Conservation (phyloP, 768 basidiomycete genomes). For the Lactarius psammicola region DNA sequence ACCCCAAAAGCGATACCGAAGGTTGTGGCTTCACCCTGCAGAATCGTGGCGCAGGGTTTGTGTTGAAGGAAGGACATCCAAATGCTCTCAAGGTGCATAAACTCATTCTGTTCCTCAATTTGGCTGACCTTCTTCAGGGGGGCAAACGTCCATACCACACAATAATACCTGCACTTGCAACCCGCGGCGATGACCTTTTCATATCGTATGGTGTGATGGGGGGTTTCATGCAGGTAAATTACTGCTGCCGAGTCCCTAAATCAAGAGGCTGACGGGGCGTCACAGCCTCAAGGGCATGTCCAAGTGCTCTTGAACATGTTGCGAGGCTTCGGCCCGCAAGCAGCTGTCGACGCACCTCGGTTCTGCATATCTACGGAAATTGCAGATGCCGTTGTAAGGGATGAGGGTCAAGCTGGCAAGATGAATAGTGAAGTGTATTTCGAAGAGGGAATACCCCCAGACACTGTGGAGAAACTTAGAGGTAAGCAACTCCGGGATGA, state of each 20-base stretch:
- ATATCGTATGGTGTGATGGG: conserved; percentile 91
- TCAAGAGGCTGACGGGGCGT: conserved; percentile 10
- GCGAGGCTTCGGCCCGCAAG: conserved; percentile 82
- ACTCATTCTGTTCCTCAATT: not conserved
- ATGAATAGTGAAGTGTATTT: conserved; percentile 83
- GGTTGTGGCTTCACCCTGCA: conserved; percentile 95
- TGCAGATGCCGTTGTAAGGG: conserved; percentile 54
- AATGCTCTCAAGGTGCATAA: conserved; percentile 69
- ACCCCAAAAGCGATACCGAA: conserved; percentile 70
- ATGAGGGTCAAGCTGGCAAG: conserved; percentile 55
- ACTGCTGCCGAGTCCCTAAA: not conserved
- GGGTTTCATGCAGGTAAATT: conserved; percentile 75
- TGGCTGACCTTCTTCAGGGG: conserved; percentile 42
- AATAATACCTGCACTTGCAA: conserved; percentile 88
- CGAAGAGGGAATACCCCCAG: conserved; percentile 73
- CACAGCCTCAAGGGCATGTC: conserved; percentile 90
- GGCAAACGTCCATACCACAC: conserved; percentile 91
- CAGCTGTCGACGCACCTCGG: conserved; percentile 89
- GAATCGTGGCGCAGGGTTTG: conserved; percentile 87
- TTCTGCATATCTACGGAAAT: conserved; percentile 92
- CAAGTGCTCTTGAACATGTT: conserved; percentile 92
- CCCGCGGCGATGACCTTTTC: conserved; percentile 77
- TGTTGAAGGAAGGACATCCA: conserved; percentile 75
- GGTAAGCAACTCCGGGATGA: conserved; percentile 42
- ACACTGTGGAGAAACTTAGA: conserved; percentile 63